These are phyloP conservation scores for Leptographium wingfieldii DNA, from an alignment of 2,329 filamentous ascomycete genomes.

Conservation along the genomic window DNA sequence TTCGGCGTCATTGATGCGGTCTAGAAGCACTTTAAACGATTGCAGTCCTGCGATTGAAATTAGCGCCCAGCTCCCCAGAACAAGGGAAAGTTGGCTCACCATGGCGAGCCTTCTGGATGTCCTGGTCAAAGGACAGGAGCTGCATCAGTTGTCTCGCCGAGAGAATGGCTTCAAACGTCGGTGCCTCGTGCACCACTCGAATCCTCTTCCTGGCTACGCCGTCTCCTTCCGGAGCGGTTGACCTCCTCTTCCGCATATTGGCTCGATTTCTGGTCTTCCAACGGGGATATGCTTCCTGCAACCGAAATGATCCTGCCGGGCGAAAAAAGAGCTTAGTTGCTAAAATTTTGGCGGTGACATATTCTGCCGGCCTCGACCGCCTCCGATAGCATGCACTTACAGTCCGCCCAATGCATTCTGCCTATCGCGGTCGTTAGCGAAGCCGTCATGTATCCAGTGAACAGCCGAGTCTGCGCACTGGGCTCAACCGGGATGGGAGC, in stretches of 20 bases:
- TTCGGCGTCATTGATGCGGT: slow-evolving; percentile 44
- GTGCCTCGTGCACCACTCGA: slow-evolving; percentile 42
- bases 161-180: slow-evolving; percentile 48
- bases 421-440: no score
- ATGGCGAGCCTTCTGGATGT: slow-evolving; percentile 53
- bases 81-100: slow-evolving; percentile 25
- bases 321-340: background rate
- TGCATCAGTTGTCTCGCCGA: slow-evolving; percentile 55
- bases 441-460: no score
- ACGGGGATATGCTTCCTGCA: no score
- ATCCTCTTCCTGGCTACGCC: slow-evolving; percentile 38
- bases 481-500: no score
- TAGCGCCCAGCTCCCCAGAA: no score
- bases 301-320: background rate
- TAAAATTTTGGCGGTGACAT: slow-evolving; percentile 1
- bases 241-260: slow-evolving; percentile 33
- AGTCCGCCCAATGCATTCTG: no score
- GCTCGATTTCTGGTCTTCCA: background rate
- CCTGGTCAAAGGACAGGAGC: slow-evolving; percentile 59
- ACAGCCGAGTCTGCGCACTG: no score
- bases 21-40: slow-evolving; percentile 59
- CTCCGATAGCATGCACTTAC: background rate
- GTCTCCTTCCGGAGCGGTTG: slow-evolving; percentile 25
- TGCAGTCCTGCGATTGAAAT: slow-evolving; percentile 38
- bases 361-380: background rate